Conservation (phyloP, 768 basidiomycete species). For the Boletus barrowsii region DNA sequence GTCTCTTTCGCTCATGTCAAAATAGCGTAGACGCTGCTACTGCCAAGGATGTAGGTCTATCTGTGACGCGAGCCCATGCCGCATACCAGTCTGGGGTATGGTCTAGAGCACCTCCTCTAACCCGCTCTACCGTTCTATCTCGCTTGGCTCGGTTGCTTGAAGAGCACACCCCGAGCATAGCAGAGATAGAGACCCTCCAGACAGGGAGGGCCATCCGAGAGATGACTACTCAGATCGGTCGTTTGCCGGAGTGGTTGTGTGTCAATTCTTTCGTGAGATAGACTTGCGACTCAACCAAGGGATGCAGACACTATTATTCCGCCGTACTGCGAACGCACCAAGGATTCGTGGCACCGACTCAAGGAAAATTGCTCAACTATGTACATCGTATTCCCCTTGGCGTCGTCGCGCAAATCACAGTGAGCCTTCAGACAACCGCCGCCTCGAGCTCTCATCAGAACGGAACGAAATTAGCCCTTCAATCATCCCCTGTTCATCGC, state of each 20-base stretch:
- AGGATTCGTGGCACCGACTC: slow-evolving; percentile 69
- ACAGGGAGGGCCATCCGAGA: slow-evolving; percentile 82
- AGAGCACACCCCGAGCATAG: slow-evolving; percentile 53
- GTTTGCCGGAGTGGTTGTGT: slow-evolving; percentile 86
- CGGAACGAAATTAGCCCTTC: slow-evolving; percentile 55
- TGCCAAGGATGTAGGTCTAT: slow-evolving; percentile 45
- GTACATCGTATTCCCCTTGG: slow-evolving; percentile 78
- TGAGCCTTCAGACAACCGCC: slow-evolving; percentile 29
- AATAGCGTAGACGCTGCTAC: slow-evolving; percentile 56
- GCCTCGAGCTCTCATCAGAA: not conserved
- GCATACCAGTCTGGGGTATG: slow-evolving; percentile 67
- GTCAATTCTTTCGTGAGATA: slow-evolving; percentile 23
- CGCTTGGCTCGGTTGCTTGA: slow-evolving; percentile 64
- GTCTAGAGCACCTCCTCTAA: slow-evolving; percentile 57
- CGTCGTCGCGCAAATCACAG: slow-evolving; percentile 87
- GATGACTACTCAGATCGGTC: slow-evolving; percentile 73
- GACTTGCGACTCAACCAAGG: slow-evolving; percentile 1
- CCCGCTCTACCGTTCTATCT: slow-evolving; percentile 64
- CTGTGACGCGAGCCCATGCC: slow-evolving; percentile 54
- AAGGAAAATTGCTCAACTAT: slow-evolving; percentile 76
- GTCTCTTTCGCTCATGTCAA: not conserved
- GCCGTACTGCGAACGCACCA: slow-evolving; percentile 71
- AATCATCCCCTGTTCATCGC: slow-evolving; percentile 90
- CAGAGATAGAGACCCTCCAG: slow-evolving; percentile 66
- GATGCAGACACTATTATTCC: slow-evolving; percentile 67